A percentile compares a stretch with the other conserved stretches of the same genome.
phyloP scores from a whole-genome alignment of 495 filamentous ascomycete genomes.

The Aspergillus mulundensis region DNA sequence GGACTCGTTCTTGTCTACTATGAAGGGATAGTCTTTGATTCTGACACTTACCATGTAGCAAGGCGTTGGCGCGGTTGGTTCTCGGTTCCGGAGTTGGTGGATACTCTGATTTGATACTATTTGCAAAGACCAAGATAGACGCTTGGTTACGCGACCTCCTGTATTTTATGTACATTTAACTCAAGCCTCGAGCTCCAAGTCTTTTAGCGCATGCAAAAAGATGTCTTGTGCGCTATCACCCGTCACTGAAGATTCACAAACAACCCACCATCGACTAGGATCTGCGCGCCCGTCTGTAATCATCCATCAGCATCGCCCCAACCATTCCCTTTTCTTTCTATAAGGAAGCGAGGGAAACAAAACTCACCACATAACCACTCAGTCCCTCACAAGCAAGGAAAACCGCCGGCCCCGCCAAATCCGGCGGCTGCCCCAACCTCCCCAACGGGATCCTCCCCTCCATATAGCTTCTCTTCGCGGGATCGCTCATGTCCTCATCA shows the following conservation, averaged over 20 bases:
- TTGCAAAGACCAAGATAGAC: background rate
- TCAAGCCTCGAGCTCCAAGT: background rate
- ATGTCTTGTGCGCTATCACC: slow-evolving; percentile 20
- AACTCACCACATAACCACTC: slow-evolving; percentile 64
- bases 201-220: background rate
- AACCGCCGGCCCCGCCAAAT: slow-evolving; percentile 79
- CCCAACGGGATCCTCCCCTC: slow-evolving; percentile 80
- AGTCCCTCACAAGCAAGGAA: slow-evolving; percentile 75
- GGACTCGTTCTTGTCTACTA: slow-evolving; percentile 84
- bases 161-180: slow-evolving; percentile 11
- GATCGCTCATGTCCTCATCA: slow-evolving; percentile 66
- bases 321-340: too few relatives aligned
- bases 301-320: background rate
- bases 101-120: background rate
- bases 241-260: slow-evolving; percentile 63
- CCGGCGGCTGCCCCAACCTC: slow-evolving; percentile 60
- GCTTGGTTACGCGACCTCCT: slow-evolving; percentile 2
- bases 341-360: background rate
- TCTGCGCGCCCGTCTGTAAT: slow-evolving; percentile 67
- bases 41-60: background rate
- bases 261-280: slow-evolving; percentile 80
- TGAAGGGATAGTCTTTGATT: slow-evolving; percentile 54
- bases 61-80: background rate
- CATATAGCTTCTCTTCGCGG: slow-evolving; percentile 75
- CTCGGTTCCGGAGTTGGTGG: background rate